phyloP scores from a whole-genome alignment of 2,329 filamentous ascomycete genomes.

The Alternaria consortialis region DNA sequence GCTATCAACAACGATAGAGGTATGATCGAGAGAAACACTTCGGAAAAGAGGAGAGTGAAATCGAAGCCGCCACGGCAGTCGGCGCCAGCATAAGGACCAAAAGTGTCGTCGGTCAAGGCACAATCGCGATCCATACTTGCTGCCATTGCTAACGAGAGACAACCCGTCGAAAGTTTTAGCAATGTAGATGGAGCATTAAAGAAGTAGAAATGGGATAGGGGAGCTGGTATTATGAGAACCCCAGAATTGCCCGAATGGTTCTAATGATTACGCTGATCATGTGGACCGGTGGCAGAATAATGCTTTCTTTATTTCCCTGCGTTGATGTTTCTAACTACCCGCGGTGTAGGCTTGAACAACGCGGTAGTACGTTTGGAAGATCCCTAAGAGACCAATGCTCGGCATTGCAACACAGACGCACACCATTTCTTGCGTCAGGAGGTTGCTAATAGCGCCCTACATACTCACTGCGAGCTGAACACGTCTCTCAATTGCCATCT shows the following conservation, averaged over 20 bases:
- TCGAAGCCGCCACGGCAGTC: constrained; percentile 50
- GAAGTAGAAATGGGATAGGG: constrained; percentile 25
- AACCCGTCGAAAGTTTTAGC: constrained; percentile 31
- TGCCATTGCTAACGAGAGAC: constrained; percentile 30
- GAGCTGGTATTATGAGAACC: constrained; percentile 24
- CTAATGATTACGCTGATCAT: constrained; percentile 19
- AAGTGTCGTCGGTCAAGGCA: constrained; percentile 40
- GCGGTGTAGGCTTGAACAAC: constrained; percentile 22
- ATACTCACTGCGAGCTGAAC: constrained; percentile 15
- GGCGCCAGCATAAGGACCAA: constrained; percentile 44
- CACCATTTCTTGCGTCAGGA: not conserved
- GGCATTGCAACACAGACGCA: constrained; percentile 19
- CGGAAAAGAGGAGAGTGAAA: constrained; percentile 51
- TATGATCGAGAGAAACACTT: constrained; percentile 44
- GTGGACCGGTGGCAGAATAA: constrained; percentile 34
- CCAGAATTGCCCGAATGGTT: constrained; percentile 23
- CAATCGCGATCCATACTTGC: constrained; percentile 27
- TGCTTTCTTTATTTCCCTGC: constrained; percentile 24
- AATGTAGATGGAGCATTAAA: constrained; percentile 30
- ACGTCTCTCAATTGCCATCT: constrained; percentile 16
- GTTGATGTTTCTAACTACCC: constrained; percentile 20
- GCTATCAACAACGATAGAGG: constrained; percentile 43
- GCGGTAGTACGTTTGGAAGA: constrained; percentile 13
- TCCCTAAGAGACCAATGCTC: constrained; percentile 15
- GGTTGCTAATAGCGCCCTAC: constrained; percentile 14